These are phyloP conservation scores for Populus davidiana DNA, from an alignment of 345 rosid species.

Conservation along the genomic window DNA sequence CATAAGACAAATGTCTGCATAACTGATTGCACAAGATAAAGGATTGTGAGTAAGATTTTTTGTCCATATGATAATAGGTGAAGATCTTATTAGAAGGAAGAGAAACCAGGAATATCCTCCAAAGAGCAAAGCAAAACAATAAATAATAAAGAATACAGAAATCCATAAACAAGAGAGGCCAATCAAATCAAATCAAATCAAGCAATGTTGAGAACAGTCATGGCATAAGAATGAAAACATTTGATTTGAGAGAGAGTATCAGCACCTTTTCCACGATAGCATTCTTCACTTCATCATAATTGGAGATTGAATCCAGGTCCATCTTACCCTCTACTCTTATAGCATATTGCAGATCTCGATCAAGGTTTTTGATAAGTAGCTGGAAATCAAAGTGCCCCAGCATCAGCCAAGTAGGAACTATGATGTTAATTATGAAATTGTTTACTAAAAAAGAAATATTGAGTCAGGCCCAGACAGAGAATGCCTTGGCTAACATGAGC, in stretches of 20 bases:
- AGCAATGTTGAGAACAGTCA: not conserved
- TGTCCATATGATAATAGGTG: too few relatives aligned
- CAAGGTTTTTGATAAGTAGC: constrained; percentile 86
- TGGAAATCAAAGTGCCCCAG: constrained; percentile 36
- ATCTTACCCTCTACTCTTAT: constrained; percentile 90
- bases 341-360: constrained; percentile 92
- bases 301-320: constrained; percentile 73
- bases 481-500: not conserved
- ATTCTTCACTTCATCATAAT: constrained; percentile 85
- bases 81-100: too few relatives aligned
- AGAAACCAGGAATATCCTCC: too few relatives aligned
- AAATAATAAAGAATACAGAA: not conserved
- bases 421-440: not conserved
- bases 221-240: constrained; percentile 2
- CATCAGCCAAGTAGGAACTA: constrained; percentile 26
- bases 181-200: not conserved
- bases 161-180: constrained; percentile 6
- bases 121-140: not conserved
- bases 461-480: not conserved
- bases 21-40: not conserved
- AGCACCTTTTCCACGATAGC: constrained; percentile 71
- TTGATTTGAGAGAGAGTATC: constrained; percentile 5
- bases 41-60: too few relatives aligned
- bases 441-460: not conserved
- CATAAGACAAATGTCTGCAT: not conserved